Evolutionary conservation across 2,329 filamentous ascomycete species (phyloP).

Genomic region (Aspergillus vadensis): DNA sequence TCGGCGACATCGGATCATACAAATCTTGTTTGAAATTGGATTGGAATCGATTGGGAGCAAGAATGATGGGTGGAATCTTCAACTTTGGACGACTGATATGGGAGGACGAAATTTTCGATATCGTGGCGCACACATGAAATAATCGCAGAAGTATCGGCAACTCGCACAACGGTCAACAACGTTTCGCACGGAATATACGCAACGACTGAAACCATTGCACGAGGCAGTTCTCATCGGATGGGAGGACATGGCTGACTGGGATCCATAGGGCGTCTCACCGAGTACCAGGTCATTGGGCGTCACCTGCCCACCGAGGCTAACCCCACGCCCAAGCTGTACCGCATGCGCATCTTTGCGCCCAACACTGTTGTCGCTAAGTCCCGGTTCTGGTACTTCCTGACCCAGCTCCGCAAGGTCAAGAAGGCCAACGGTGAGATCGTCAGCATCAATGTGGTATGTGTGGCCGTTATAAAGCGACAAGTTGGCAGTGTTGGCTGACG

Average conservation of each 20-base stretch:
- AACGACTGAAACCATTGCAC: slow-evolving; percentile 14
- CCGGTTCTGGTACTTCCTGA: slow-evolving; percentile 99
- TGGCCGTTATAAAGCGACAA: background rate
- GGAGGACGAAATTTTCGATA: slow-evolving; percentile 3
- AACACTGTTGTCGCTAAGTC: slow-evolving; percentile 99
- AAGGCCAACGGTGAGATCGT: slow-evolving; percentile 99
- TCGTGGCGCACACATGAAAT: slow-evolving; percentile 14
- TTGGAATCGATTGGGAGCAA: background rate
- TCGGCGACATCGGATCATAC: slow-evolving; percentile 1
- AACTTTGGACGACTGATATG: background rate
- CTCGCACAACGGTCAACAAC: slow-evolving; percentile 11
- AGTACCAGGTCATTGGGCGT: slow-evolving; percentile 99
- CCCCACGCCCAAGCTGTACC: slow-evolving; percentile 97
- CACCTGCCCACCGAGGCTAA: slow-evolving; percentile 97
- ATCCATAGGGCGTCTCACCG: slow-evolving; percentile 88
- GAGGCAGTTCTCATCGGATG: background rate
- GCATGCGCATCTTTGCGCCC: slow-evolving; percentile 99
- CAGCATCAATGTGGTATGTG: slow-evolving; percentile 86
- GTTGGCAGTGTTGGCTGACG: slow-evolving; percentile 19
- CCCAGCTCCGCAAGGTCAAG: slow-evolving; percentile 99
- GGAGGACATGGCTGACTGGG: slow-evolving; percentile 35
- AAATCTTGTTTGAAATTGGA: background rate
- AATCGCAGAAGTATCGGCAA: slow-evolving; percentile 15
- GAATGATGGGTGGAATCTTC: slow-evolving; percentile 1
- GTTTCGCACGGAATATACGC: slow-evolving; percentile 21